Percentiles rank a stretch among this genome's conserved stretches.
phyloP scores from a whole-genome alignment of 2,329 filamentous ascomycete genomes.

The Pseudogymnoascus sp. region DNA sequence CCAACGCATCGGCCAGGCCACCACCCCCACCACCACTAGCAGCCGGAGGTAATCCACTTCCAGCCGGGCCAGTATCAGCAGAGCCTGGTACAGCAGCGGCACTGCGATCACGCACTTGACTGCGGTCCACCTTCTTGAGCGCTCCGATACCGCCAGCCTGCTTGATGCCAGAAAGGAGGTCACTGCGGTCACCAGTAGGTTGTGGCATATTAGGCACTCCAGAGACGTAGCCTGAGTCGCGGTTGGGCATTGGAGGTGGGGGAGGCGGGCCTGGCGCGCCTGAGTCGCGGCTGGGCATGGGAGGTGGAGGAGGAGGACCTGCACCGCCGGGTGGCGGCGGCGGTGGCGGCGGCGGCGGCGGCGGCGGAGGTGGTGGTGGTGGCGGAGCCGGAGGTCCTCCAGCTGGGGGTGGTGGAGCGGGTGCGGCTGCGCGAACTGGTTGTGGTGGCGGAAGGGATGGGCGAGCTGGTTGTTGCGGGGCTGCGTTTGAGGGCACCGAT shows the following conservation, averaged over 20 bases:
- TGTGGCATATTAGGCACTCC: constrained; percentile 40
- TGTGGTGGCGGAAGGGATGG: constrained; percentile 29
- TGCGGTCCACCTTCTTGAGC: constrained; percentile 67
- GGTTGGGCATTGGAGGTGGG: constrained; percentile 44
- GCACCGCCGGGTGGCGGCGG: constrained; percentile 32
- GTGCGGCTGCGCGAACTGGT: constrained; percentile 28
- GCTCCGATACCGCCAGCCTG: constrained; percentile 56
- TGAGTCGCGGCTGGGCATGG: constrained; percentile 30
- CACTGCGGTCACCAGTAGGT: constrained; percentile 42
- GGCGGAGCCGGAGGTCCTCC: constrained; percentile 25
- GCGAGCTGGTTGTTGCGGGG: constrained; percentile 21
- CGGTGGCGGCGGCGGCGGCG: constrained; percentile 33
- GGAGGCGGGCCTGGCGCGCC: constrained; percentile 42
- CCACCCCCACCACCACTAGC: constrained; percentile 48
- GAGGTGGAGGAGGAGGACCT: constrained; percentile 41
- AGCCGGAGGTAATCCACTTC: constrained; percentile 43
- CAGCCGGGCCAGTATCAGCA: constrained; percentile 40
- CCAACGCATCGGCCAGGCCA: constrained; percentile 74
- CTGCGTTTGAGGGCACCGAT: constrained; percentile 20
- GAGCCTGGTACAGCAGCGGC: constrained; percentile 49
- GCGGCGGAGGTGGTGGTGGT: constrained; percentile 29
- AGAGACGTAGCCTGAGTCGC: constrained; percentile 49
- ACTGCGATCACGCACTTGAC: constrained; percentile 64
- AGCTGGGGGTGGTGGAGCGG: constrained; percentile 31
- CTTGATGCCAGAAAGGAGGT: constrained; percentile 63